These are phyloP conservation scores for Inonotus hispidus DNA, from an alignment of 1,284 basidiomycete genomes.

Conservation along the genomic window DNA sequence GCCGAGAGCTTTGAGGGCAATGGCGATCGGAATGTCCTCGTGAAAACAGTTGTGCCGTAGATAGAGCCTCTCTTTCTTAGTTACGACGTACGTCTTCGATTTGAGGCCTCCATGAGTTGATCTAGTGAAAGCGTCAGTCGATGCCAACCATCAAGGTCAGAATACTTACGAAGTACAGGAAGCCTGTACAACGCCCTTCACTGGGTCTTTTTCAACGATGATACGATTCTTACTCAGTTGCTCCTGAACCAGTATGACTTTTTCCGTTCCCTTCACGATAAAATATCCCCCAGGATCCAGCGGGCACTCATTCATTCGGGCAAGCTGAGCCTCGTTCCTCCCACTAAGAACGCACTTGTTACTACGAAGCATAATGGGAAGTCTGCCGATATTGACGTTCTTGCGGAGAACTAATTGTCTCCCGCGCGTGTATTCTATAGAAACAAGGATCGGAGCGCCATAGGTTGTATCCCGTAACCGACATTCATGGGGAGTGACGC, in stretches of 20 bases:
- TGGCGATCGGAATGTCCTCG: constrained; percentile 94
- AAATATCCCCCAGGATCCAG: constrained; percentile 99
- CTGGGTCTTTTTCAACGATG: constrained; percentile 91
- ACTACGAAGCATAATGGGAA: constrained; percentile 97
- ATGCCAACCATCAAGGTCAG: constrained; percentile 1
- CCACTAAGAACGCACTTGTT: constrained; percentile 90
- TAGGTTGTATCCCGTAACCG: constrained; percentile 96
- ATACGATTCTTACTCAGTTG: constrained; percentile 99
- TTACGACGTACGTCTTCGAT: constrained; percentile 97
- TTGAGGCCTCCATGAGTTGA: constrained; percentile 97
- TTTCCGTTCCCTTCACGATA: constrained; percentile 98
- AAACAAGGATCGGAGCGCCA: constrained; percentile 90
- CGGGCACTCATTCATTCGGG: constrained; percentile 94
- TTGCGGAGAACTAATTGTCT: constrained; percentile 81
- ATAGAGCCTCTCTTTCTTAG: constrained; percentile 92
- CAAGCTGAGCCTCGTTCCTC: constrained; percentile 76
- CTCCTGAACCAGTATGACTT: constrained; percentile 99
- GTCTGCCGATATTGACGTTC: constrained; percentile 85
- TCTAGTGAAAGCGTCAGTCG: constrained; percentile 34
- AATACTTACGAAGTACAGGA: constrained; percentile 88
- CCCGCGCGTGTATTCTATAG: constrained; percentile 93
- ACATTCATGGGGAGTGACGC: constrained; percentile 96
- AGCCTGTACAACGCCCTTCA: constrained; percentile 91
- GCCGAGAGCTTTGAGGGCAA: constrained; percentile 95
- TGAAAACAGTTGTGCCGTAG: constrained; percentile 98